phyloP scores from a whole-genome alignment of 73 alveolate genomes.

The Durusdinium trenchii region DNA sequence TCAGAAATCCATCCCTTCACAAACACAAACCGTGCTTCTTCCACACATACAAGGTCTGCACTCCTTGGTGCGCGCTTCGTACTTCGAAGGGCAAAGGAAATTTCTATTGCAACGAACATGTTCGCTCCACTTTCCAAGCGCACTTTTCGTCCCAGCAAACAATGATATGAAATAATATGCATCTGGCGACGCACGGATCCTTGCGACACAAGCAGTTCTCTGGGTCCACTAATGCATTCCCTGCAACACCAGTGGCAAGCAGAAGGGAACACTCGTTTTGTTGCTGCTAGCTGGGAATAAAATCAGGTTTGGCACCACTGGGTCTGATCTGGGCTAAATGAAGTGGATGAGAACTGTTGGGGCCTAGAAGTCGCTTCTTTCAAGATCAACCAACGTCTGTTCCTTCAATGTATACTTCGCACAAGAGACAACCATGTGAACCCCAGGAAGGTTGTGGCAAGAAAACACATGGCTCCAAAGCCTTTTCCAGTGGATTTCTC shows the following conservation, averaged over 20 bases:
- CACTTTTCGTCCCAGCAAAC: no score
- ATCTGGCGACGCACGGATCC: constrained; percentile 28
- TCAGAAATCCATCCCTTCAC: constrained; percentile 11
- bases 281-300: no score
- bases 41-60: constrained; percentile 67
- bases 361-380: no score
- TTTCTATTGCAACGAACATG: background rate
- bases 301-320: no score
- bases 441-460: background rate
- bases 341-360: no score
- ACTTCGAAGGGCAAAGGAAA: background rate
- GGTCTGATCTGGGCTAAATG: no score
- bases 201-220: constrained; percentile 47
- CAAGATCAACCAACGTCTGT: no score
- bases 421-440: no score
- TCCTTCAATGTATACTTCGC: no score
- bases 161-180: background rate
- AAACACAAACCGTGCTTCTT: constrained; percentile 61
- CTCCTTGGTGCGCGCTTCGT: background rate
- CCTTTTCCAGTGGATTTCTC: background rate
- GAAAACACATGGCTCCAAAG: background rate
- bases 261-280: no score
- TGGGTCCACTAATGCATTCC: constrained; percentile 25
- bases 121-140: no score
- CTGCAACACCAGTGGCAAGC: background rate